Evolutionary conservation across 352 stramenopile genomes (phyloP).

Genomic region (Pythium aphanidermatum): DNA sequence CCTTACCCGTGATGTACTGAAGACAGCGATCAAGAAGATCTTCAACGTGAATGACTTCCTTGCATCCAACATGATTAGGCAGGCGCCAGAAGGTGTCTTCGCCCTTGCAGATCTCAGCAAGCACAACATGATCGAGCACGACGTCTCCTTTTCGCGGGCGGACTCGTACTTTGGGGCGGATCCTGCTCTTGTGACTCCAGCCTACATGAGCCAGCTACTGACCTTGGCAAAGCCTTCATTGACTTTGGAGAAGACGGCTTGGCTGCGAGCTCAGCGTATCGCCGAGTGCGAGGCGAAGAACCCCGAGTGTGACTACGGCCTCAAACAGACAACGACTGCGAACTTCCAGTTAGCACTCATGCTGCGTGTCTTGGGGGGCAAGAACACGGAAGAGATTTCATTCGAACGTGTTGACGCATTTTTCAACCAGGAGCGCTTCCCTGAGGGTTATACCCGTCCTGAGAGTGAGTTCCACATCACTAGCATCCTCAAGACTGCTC

Average conservation of each 20-base stretch:
- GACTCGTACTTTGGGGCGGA: conserved; percentile 35
- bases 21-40: conserved; percentile 25
- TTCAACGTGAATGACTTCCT: conserved; percentile 40
- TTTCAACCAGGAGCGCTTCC: not conserved
- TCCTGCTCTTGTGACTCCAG: conserved; percentile 21
- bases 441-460: not conserved
- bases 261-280: not conserved
- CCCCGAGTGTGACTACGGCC: not conserved
- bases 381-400: conserved; percentile 1
- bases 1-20: conserved; percentile 24
- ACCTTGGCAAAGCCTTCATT: conserved; percentile 6
- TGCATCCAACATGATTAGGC: conserved; percentile 23
- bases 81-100: conserved; percentile 18
- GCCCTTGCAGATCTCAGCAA: conserved; percentile 36
- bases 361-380: not conserved
- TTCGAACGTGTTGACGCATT: not conserved
- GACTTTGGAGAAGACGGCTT: conserved; percentile 3
- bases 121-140: conserved; percentile 29
- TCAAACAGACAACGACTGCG: not conserved
- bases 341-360: not conserved
- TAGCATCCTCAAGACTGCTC: not conserved
- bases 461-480: not conserved
- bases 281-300: conserved; percentile 2
- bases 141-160: conserved; percentile 25
- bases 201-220: conserved; percentile 25